A percentile compares a stretch with the other conserved stretches of the same genome.
phyloP scores from a whole-genome alignment of 2,329 filamentous ascomycete species.

The Plenodomus lindquistii region DNA sequence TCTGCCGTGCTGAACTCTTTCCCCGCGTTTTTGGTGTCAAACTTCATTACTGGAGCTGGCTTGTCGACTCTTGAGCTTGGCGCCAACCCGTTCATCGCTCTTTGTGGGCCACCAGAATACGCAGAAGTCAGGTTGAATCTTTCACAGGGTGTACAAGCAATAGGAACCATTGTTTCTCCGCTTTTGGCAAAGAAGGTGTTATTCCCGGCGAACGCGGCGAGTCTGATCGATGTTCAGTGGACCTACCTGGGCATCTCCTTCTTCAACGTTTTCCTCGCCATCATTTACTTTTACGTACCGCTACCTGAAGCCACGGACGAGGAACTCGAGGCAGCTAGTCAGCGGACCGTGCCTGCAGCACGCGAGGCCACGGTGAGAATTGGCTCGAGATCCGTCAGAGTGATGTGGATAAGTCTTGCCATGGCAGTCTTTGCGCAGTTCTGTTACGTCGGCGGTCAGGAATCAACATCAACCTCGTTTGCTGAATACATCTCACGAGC shows the following conservation, averaged over 20 bases:
- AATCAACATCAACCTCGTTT: constrained; percentile 57
- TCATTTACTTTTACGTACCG: constrained; percentile 64
- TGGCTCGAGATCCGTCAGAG: constrained; percentile 48
- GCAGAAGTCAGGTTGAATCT: constrained; percentile 64
- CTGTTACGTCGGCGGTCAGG: constrained; percentile 65
- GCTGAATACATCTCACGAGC: constrained; percentile 49
- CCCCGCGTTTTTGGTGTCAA: constrained; percentile 63
- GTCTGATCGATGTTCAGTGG: constrained; percentile 66
- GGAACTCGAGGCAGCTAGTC: constrained; percentile 60
- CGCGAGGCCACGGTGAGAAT: constrained; percentile 47
- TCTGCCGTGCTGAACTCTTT: constrained; percentile 66
- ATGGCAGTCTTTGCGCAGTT: constrained; percentile 60
- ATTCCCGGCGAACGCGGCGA: constrained; percentile 56
- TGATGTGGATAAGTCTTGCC: constrained; percentile 61
- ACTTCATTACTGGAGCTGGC: constrained; percentile 65
- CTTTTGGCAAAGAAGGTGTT: constrained; percentile 63
- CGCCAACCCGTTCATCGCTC: constrained; percentile 65
- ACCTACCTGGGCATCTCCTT: constrained; percentile 66
- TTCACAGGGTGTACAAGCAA: constrained; percentile 64
- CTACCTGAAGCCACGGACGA: constrained; percentile 65
- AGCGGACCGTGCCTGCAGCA: constrained; percentile 43
- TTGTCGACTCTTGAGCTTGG: constrained; percentile 64
- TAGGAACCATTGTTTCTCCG: constrained; percentile 63
- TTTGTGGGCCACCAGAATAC: constrained; percentile 64
- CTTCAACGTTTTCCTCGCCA: constrained; percentile 61